Percentiles rank a stretch among this genome's conserved stretches.
Evolutionary conservation across 1,284 basidiomycete species (phyloP).

Genomic region (Erythrobasidium hasegawianum): DNA sequence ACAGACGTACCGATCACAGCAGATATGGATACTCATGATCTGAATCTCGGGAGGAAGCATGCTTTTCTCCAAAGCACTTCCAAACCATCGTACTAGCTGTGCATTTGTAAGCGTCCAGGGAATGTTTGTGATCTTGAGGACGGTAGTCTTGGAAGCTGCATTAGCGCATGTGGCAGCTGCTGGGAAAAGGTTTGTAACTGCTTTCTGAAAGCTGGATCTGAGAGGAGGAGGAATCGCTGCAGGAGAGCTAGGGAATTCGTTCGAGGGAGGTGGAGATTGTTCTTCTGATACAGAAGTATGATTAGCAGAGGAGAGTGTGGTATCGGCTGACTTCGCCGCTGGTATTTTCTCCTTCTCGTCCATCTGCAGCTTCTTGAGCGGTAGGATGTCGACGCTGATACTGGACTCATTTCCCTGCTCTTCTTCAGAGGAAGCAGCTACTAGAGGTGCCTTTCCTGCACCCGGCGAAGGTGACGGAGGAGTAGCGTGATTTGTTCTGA

Average conservation of each 20-base stretch:
- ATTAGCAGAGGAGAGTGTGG: not conserved
- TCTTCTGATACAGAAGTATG: not conserved
- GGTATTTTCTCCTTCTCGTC: not conserved
- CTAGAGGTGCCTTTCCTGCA: not conserved
- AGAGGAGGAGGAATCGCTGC: not conserved
- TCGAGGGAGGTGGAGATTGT: not conserved
- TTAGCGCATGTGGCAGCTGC: not conserved
- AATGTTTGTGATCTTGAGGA: slow-evolving; percentile 14
- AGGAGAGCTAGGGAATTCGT: not conserved
- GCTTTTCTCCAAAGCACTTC: not conserved
- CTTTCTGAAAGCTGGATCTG: not conserved
- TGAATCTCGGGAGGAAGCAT: not conserved
- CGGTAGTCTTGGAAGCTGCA: slow-evolving; percentile 5
- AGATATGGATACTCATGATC: slow-evolving; percentile 24
- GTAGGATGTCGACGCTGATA: not conserved
- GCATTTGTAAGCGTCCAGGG: slow-evolving; percentile 11
- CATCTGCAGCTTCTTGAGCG: not conserved
- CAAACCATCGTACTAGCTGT: slow-evolving; percentile 11
- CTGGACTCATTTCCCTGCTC: too few relatives aligned
- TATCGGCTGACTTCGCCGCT: not conserved
- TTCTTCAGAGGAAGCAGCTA: not conserved
- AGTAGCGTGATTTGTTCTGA: not conserved
- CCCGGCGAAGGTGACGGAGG: not conserved
- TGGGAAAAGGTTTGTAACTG: not conserved
- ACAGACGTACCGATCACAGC: slow-evolving; percentile 22